Base-by-base conservation (phyloP, 2,329 filamentous ascomycete species). In the Talaromyces islandicus region DNA sequence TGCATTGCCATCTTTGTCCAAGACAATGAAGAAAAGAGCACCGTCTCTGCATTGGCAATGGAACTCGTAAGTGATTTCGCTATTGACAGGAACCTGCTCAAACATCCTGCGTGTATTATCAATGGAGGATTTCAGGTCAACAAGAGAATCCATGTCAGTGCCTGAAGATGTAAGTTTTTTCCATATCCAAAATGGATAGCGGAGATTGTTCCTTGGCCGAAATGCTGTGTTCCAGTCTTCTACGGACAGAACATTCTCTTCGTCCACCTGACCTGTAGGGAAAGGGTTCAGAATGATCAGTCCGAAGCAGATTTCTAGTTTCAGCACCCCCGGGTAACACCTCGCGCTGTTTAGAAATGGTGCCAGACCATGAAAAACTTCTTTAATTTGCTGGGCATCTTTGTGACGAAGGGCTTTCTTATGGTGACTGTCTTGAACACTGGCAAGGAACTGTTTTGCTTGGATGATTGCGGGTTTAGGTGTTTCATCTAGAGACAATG, bases 271-370 rank as follows among this genome's bases (percentile, higher is more conserved):
- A n/a, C 69, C 59, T n/a, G 64, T 57, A 2, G 67, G 66, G 4
- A 35, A 30, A 4, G 59, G 27, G 17, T 51, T 14, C 9, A 73
- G 60, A 5, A 76, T 60, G 21, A 75, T 58, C 30, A 77, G 66
- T 1, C 76, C 77, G 30, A 79, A 57, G 56, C 74, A 68, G 0
- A 74, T 62, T 59, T 77, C 73, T 58, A 79, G 63, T 4, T 61
- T 66, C 9, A 78, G 27, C 2, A 60, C 54, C 3, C 75, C 76
- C 3, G 69, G 70, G 53, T 75, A 77, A 24, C 63, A 68, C 60
- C 69, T 68, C 12, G 69, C 70, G 7, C 66, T 68, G 56, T 72
- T 67, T n/a, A 79, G 67, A 2, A 68, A 59, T 6, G 69, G 71
- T 21, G 66, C 55, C 9, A 78, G 58, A 2, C 64, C 61, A 24